phyloP scores from a whole-genome alignment of 345 rosid genomes.

The Erucastrum elatum region DNA sequence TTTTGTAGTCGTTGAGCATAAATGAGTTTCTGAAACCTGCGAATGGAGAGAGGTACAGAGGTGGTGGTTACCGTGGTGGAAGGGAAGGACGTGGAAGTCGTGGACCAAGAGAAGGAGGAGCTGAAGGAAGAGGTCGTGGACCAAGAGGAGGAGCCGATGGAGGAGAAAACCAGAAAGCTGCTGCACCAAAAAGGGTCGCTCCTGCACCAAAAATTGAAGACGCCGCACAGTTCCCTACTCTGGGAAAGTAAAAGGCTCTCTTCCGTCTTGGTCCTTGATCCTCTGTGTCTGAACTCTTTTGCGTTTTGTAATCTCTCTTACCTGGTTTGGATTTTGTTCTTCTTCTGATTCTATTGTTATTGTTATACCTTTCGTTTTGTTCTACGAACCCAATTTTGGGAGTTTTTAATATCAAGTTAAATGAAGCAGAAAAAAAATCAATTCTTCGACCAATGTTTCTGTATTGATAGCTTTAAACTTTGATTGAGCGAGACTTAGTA shows the following conservation, averaged over 20 bases:
- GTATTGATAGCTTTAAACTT: not conserved
- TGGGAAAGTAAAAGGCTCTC: slow-evolving; percentile 46
- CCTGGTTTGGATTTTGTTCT: slow-evolving; percentile 26
- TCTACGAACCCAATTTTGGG: slow-evolving; percentile 10
- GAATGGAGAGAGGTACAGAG: slow-evolving; percentile 53
- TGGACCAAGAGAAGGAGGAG: slow-evolving; percentile 40
- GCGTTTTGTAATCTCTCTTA: slow-evolving; percentile 23
- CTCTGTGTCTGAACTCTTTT: not conserved
- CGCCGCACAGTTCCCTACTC: slow-evolving; percentile 67
- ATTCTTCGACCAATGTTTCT: not conserved
- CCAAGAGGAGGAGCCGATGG: slow-evolving; percentile 8
- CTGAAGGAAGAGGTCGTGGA: slow-evolving; percentile 22
- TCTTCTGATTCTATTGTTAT: slow-evolving; percentile 20
- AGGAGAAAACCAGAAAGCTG: slow-evolving; percentile 9
- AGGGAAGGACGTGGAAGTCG: slow-evolving; percentile 49
- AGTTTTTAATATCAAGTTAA: slow-evolving; percentile 11
- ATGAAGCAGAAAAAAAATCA: not conserved
- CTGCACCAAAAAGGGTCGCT: not conserved
- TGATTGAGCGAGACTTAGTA: too few relatives aligned
- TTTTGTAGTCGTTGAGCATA: slow-evolving; percentile 56
- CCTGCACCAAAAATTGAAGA: slow-evolving; percentile 62
- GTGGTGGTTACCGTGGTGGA: slow-evolving; percentile 58
- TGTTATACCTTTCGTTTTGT: slow-evolving; percentile 32
- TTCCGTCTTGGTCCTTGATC: not conserved
- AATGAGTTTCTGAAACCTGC: slow-evolving; percentile 75